Conservation (phyloP, 495 filamentous ascomycete genomes). For the Umbilicaria muhlenbergii region DNA sequence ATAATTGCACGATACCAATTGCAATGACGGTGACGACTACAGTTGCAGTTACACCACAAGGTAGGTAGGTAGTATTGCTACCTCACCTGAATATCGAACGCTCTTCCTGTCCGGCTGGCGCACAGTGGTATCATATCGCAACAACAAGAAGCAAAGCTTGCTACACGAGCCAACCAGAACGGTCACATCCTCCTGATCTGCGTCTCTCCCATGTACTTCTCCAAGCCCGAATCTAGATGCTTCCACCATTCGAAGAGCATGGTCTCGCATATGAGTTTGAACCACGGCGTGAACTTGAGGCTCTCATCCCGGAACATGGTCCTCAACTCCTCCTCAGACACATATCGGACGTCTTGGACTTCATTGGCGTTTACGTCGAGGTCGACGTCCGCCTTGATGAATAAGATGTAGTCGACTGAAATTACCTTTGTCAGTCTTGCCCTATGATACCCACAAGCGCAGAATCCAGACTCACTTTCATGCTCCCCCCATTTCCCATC, state of each 20-base stretch:
- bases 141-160: no score
- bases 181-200: conserved; percentile 77
- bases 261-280: conserved; percentile 95
- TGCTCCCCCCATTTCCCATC: conserved; percentile 98
- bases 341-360: conserved; percentile 68
- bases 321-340: conserved; percentile 69
- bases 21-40: no score
- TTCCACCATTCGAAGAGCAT: conserved; percentile 99
- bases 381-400: conserved; percentile 89
- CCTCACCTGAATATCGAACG: no score
- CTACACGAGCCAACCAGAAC: neutral
- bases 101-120: no score
- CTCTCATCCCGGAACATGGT: conserved; percentile 64
- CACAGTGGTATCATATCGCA: no score
- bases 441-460: neutral
- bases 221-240: conserved; percentile 62
- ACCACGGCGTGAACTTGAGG: conserved; percentile 93
- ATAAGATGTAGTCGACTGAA: conserved; percentile 94
- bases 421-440: conserved; percentile 4
- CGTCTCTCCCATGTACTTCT: conserved; percentile 73
- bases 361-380: conserved; percentile 73
- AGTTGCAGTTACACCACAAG: no score
- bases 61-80: no score
- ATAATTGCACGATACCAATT: no score
- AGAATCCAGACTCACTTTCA: conserved; percentile 52